Percentiles rank a stretch among this genome's conserved stretches.
Evolutionary conservation across 306 rosid species (phyloP).

Genomic region (Citrullus amarus): DNA sequence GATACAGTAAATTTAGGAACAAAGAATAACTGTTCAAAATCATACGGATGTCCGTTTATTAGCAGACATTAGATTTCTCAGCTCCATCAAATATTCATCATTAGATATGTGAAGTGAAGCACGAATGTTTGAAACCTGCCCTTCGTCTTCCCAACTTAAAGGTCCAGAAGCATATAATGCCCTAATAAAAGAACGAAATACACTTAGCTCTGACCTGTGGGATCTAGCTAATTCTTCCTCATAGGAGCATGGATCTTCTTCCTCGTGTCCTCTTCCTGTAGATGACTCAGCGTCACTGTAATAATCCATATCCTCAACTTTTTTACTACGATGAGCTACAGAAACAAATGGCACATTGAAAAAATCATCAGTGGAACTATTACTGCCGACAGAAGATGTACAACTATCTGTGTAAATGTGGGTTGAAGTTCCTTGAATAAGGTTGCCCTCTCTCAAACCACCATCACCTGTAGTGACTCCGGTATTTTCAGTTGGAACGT

Average conservation of each 20-base stretch:
- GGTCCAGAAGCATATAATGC: constrained; percentile 74
- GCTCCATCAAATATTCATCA: constrained; percentile 70
- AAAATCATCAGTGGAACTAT: constrained; percentile 42
- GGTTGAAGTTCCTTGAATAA: constrained; percentile 22
- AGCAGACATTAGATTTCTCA: constrained; percentile 33
- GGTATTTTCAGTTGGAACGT: background rate
- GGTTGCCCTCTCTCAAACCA: constrained; percentile 3
- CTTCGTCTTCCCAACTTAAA: constrained; percentile 89
- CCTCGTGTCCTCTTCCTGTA: constrained; percentile 27
- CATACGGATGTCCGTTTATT: background rate
- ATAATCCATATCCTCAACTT: constrained; percentile 36
- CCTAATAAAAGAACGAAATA: constrained; percentile 46
- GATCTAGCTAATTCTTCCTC: constrained; percentile 32
- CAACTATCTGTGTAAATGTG: constrained; percentile 35
- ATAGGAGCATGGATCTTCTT: constrained; percentile 16
- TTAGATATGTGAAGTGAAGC: constrained; percentile 69
- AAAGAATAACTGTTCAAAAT: background rate
- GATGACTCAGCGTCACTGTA: constrained; percentile 56
- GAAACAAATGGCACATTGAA: constrained; percentile 17
- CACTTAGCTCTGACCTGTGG: constrained; percentile 72
- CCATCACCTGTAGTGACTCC: background rate
- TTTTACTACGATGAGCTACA: constrained; percentile 22
- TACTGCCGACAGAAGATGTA: constrained; percentile 78
- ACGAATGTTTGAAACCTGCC: constrained; percentile 71
- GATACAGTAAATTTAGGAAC: background rate